Evolutionary conservation across 257 asterid genomes (phyloP), one percentile per base, ranked within the genome.

Genomic region (Haberlea rhodopensis): DNA sequence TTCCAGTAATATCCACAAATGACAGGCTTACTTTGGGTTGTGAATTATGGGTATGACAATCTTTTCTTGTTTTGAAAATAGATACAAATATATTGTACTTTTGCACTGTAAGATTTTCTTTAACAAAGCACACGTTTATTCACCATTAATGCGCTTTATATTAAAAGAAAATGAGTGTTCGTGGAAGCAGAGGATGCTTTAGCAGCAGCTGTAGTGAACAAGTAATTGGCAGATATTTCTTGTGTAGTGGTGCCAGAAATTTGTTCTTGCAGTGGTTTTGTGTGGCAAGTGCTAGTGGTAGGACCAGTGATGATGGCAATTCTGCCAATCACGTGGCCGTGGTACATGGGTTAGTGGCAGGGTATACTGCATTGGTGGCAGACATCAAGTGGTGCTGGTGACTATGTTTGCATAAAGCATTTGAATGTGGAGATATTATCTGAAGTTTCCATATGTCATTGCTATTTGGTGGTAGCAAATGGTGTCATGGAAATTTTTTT

Each of bases 1-100:
- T 92, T 58, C 98, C 98, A 3, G 98, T 92, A 75, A 81, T 92
- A 82, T 92, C 97, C 68, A 92, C 98, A 56, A 92, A 92, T 66
- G 96, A 87, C 78, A 84, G 97, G 84, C 98, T 92, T 76, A 92
- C 98, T 27, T 75, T 91, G 81, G 98, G 97, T 24, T 89, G 98
- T 74, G 98, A 92, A 75, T 76, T 92, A 77, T 76, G 71, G 97
- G 98, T 92, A 91, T 54, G 89, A 31, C 34, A 23, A 70, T 60
- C 11, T 55, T 57, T 19, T 6, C 53, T 74, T 64, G 27, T 31
- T 70, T 29, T 23, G 73, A n/a, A n/a, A n/a, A n/a, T 40, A 56
- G 7, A 60, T 67, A 26, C 22, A 48, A n/a, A n/a, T n/a, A n/a
- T n/a, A n/a, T n/a, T n/a, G n/a, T n/a, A n/a, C n/a, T 59, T 71